Evolutionary conservation across 176 grass and related monocot genomes (phyloP), one percentile per base, ranked within the genome.

Genomic region (Aegilops bicornis): DNA sequence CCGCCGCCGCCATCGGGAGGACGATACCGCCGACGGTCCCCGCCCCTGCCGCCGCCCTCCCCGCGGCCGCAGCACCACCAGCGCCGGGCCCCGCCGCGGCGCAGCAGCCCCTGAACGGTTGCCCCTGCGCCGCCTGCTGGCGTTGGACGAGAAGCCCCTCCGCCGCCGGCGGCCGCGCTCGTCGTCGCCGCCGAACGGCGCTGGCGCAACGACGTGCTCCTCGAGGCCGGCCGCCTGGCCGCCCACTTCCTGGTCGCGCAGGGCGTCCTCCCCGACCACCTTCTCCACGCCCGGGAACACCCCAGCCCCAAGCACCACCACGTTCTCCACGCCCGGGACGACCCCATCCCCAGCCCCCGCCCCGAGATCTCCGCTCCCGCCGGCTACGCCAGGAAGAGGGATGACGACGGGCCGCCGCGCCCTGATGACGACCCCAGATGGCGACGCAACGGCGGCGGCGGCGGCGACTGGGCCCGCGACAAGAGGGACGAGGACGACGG

Each of bases 211-310:
- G 79, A 62, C 45, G 48, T 93, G 83, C 83, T 90, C 13, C 82
- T 93, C n/a, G 83, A 93, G 86, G 91, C 88, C 39, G 91, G 91
- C 33, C 83, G 88, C 33, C 88, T 93, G 36, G 88, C 91, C 33
- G 91, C 91, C 15, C 86, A 86, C 66, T 93, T 86, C 88, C 58
- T 93, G 79, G 86, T 90, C 59, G 74, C 82, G 4, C 86, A 90
- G 66, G 91, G 91, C 17, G 75, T 90, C 71, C 75, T 93, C 37
- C 86, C 91, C 67, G 82, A 79, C 67, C 79, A 74, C 86, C 0
- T 85, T 25, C 91, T 92, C 77, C 88, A 35, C 23, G 88, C 54
- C 73, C 79, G 87, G 43, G 83, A 89, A 48, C 65, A 86, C n/a
- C 77, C 77, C 40, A 81, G 50, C 24, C 74, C 65, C 47, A 79